Base-by-base conservation (phyloP, 2,329 filamentous ascomycete species). In the Rugonectria rugulosa region DNA sequence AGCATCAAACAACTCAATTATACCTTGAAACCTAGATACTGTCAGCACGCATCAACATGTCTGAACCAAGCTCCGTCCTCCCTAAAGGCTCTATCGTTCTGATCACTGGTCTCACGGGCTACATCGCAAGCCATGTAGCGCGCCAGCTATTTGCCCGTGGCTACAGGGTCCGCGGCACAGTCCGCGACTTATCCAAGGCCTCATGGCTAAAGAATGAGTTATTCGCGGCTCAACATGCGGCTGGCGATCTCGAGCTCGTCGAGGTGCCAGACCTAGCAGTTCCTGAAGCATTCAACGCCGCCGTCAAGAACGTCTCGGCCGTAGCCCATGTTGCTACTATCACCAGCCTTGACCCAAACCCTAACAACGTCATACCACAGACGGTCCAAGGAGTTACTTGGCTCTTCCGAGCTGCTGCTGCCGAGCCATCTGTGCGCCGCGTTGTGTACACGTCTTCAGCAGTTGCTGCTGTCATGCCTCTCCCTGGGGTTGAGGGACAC, bases 321-420 rank as follows among this genome's bases (percentile, higher is more conserved):
- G 65, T 70, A 21, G 56, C 69, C 23, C 34, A 37, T 17, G 66
- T 71, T 2, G 77, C 75, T 7, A 69, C 69, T 21, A 66, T 70
- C 24, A 57, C 69, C 23, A 68, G 51, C 8, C 64, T 76, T 38
- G 61, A 62, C 23, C 60, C 69, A 1, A 40, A 59, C 37, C 53
- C 53, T 2, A 41, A 56, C n/a, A 42, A 41, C 12, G 47, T 52
- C 12, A 37, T 56, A 7, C 47, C 53, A 7, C 23, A 19, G 20
- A 56, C 44, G 14, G 36, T 56, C 17, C 21, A 19, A 10, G 26
- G 36, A 14, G 45, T 38, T 8, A 31, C 45, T 17, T 45, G 23
- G 4, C 23, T 50, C 11, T 41, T 48, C 6, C 19, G 27, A 12
- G 29, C 27, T 7, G 53, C 53, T 4, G 41, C 41, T 7, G 19